Conservation (phyloP, 768 basidiomycete species). For the Termitomyces bulborhizus region DNA sequence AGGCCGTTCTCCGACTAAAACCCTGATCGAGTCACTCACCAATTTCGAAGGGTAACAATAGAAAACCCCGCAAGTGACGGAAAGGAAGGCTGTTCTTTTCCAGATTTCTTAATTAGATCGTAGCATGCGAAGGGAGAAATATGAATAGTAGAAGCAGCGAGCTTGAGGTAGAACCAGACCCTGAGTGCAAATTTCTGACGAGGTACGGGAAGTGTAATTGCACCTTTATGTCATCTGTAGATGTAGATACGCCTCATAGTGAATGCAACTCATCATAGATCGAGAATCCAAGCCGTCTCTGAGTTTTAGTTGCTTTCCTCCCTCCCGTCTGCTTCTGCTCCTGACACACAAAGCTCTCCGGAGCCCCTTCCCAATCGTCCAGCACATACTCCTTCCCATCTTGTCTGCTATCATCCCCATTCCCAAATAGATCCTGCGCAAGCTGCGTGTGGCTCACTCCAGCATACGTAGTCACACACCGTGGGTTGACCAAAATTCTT, state of each 20-base stretch:
- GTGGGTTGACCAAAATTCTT: conserved; percentile 90
- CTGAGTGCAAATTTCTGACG: not conserved
- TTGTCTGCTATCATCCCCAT: conserved; percentile 49
- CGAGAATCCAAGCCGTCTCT: conserved; percentile 77
- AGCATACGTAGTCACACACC: conserved; percentile 97
- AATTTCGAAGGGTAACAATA: too few species aligned
- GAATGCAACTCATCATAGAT: conserved; percentile 63
- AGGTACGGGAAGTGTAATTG: not conserved
- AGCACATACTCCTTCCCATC: conserved; percentile 69
- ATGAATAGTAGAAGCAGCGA: not conserved
- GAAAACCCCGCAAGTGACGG: too few species aligned
- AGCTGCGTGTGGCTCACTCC: conserved; percentile 95
- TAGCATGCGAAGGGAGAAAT: too few species aligned
- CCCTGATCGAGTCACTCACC: too few species aligned
- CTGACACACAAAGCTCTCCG: conserved; percentile 97
- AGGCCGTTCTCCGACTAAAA: too few species aligned
- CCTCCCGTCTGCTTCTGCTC: conserved; percentile 89
- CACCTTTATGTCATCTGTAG: not conserved
- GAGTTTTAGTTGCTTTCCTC: conserved; percentile 84
- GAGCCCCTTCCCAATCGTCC: conserved; percentile 95
- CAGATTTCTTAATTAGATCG: not conserved
- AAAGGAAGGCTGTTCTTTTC: too few species aligned
- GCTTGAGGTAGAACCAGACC: too few species aligned
- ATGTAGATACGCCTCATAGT: not conserved
- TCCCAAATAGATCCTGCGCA: conserved; percentile 90